Evolutionary conservation across 2,329 filamentous ascomycete genomes (phyloP).

Genomic region (Lachnellula arida): DNA sequence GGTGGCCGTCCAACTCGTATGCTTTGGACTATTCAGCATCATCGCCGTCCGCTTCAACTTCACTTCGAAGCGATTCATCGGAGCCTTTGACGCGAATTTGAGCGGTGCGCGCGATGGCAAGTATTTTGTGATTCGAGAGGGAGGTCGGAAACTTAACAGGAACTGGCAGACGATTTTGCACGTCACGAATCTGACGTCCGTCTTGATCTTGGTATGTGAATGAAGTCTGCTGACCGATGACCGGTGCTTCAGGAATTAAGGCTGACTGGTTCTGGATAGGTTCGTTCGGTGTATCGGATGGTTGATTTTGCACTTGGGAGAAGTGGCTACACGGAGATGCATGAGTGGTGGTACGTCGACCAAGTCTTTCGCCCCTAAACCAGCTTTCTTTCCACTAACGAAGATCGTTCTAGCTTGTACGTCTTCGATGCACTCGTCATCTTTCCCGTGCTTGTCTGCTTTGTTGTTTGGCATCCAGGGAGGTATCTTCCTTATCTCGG

Average conservation of each 20-base stretch:
- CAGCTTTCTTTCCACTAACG: background rate
- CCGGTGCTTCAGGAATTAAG: conserved; percentile 18
- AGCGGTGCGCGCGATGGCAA: conserved; percentile 10
- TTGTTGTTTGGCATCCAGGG: conserved; percentile 33
- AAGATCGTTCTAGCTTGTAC: conserved; percentile 8
- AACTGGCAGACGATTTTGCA: conserved; percentile 33
- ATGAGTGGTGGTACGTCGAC: conserved; percentile 21
- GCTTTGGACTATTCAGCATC: conserved; percentile 43
- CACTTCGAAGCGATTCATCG: conserved; percentile 36
- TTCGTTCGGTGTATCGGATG: conserved; percentile 26
- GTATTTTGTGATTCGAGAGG: conserved; percentile 24
- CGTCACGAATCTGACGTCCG: conserved; percentile 29
- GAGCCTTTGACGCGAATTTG: conserved; percentile 28
- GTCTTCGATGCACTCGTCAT: conserved; percentile 24
- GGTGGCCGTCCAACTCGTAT: conserved; percentile 40
- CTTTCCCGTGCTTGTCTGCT: conserved; percentile 20
- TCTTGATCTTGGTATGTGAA: conserved; percentile 30
- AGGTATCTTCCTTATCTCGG: conserved; percentile 33
- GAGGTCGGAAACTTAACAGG: conserved; percentile 22
- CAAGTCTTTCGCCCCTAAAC: background rate
- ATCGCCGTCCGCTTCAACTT: conserved; percentile 44
- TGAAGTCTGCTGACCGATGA: background rate
- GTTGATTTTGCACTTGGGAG: conserved; percentile 23
- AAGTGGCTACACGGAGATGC: conserved; percentile 17
- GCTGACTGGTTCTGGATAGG: conserved; percentile 16